Evolutionary conservation across 768 basidiomycete species (phyloP).

Genomic region (Mrakia frigida): DNA sequence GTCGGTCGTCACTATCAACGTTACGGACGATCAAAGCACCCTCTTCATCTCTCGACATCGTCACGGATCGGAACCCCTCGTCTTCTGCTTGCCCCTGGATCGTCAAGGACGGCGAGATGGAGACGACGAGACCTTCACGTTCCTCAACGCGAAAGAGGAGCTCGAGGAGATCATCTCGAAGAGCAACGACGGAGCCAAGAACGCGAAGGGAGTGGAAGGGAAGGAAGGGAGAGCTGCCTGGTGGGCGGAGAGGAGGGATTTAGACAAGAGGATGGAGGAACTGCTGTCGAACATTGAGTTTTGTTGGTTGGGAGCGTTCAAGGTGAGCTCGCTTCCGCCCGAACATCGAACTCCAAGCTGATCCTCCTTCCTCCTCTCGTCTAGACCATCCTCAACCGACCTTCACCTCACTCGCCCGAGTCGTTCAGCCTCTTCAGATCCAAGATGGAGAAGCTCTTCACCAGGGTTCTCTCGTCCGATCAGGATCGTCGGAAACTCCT

Average conservation of each 20-base stretch:
- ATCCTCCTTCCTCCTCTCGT: conserved; percentile 28
- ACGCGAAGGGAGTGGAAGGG: conserved; percentile 63
- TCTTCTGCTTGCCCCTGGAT: conserved; percentile 80
- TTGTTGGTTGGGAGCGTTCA: conserved; percentile 96
- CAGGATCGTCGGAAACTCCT: conserved; percentile 57
- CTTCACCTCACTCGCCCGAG: conserved; percentile 48
- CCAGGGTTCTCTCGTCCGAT: conserved; percentile 51
- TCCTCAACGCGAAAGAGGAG: conserved; percentile 67
- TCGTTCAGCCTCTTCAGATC: conserved; percentile 56
- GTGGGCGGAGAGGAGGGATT: conserved; percentile 74
- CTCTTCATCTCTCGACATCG: conserved; percentile 78
- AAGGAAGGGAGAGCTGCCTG: conserved; percentile 63
- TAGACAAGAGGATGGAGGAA: conserved; percentile 71
- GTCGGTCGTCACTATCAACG: conserved; percentile 75
- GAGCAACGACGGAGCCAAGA: conserved; percentile 70
- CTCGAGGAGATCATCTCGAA: conserved; percentile 70
- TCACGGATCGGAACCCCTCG: conserved; percentile 57
- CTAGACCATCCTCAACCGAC: conserved; percentile 49
- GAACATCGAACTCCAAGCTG: not conserved
- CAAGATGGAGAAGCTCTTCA: conserved; percentile 71
- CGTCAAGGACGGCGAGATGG: conserved; percentile 69
- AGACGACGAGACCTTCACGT: conserved; percentile 61
- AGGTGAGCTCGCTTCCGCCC: conserved; percentile 60
- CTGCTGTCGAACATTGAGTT: conserved; percentile 83
- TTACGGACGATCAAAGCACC: conserved; percentile 75